Evolutionary conservation across 2,329 filamentous ascomycete genomes (phyloP).

Genomic region (Clarireedia sp.): DNA sequence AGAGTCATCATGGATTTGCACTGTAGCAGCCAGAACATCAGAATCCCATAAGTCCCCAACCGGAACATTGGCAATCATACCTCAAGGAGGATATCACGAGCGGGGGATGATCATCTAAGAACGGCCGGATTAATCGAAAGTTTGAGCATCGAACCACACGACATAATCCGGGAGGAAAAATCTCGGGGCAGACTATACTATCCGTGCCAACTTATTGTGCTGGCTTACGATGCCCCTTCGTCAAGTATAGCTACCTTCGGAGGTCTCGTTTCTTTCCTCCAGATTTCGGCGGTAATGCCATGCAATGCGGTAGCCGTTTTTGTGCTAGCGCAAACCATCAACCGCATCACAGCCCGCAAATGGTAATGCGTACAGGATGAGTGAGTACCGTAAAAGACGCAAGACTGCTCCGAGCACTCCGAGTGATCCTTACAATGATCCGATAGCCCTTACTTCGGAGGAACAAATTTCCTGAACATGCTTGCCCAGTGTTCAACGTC

Average conservation of each 20-base stretch:
- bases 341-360: no score
- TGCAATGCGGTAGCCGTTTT: not conserved
- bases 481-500: constrained; percentile 2
- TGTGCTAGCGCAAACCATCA: no score
- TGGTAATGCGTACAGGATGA: no score
- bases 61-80: constrained; percentile 3
- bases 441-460: constrained; percentile 6
- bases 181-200: constrained; percentile 2
- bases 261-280: not conserved
- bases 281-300: not conserved
- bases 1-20: not conserved
- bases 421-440: not conserved
- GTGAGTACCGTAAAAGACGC: not conserved
- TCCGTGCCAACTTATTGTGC: no score
- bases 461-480: constrained; percentile 8
- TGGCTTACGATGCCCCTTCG: not conserved
- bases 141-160: not conserved
- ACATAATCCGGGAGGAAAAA: not conserved
- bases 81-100: constrained; percentile 2
- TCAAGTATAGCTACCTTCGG: not conserved
- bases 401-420: not conserved
- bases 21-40: not conserved
- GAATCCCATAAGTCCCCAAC: constrained; percentile 1
- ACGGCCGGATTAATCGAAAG: not conserved
- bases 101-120: constrained; percentile 1